Base-by-base conservation (phyloP, 148 eudicot genomes). In the Vaccinium vitisidaea region DNA sequence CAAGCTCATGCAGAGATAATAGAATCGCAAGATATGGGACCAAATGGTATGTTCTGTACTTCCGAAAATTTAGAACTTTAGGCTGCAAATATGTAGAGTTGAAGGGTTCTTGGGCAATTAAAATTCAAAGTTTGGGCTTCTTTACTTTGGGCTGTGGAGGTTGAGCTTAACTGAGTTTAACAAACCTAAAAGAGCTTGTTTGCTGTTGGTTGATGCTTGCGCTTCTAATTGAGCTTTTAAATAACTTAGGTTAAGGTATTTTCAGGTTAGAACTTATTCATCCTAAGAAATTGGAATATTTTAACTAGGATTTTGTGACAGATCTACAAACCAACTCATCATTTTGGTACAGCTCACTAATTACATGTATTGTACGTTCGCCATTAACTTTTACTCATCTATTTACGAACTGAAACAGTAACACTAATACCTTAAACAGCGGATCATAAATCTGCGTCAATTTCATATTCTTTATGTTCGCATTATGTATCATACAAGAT, bases 1-100 rank as follows among this genome's bases (percentile, higher is more conserved):
- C 87, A 82, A 84, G 95, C 94, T 65, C 93, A 91, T 87, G 90
- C 88, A 13, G 91, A 91, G 85, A 55, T 91, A 83, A 67, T 89
- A 80, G 93, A 92, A 73, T 86, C 93, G 77, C 82, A 83, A 86
- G 90, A 82, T 53, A 59, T 87, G 87, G 78, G 86, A 5, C 81
- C 92, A 54, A 91, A 89, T 81, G 86, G 99, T 97, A 94, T 78
- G 94, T 88, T 46, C 59, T 82, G 27, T 58, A 39, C 32, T 7
- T 27, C n/a, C 18, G 4, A 5, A 27, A 27, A 14, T 69, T 81
- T 43, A 80, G 7, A 55, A 58, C 9, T 30, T 59, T n/a, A 8
- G 25, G 70, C 52, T 32, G 52, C 8, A 69, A 48, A 49, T 21
- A 59, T 21, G 54, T 63, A 0, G 61, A 53, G 27, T 53, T 13